phyloP scores from a whole-genome alignment of 2,329 filamentous ascomycete species.

The Cercospora sp. region DNA sequence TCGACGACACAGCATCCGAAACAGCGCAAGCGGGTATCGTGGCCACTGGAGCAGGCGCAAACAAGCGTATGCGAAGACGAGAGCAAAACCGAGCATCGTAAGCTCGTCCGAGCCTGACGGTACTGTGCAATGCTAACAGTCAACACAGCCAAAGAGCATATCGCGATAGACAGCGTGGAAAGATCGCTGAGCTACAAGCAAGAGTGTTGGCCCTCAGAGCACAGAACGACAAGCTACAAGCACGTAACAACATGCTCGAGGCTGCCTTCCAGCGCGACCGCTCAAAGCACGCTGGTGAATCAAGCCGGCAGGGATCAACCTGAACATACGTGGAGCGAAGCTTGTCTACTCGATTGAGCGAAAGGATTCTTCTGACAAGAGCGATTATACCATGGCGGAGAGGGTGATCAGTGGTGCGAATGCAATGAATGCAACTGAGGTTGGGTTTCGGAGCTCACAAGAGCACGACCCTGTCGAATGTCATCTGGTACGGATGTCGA shows the following conservation, averaged over 20 bases:
- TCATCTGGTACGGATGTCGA: neutral
- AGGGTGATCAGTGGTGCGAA: neutral
- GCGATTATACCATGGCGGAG: neutral
- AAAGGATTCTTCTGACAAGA: neutral
- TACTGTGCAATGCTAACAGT: neutral
- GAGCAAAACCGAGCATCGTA: neutral
- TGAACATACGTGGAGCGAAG: neutral
- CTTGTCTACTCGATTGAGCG: neutral
- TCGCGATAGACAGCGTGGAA: slow-evolving; percentile 18
- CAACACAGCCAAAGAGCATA: slow-evolving; percentile 13
- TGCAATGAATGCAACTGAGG: neutral
- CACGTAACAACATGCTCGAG: slow-evolving; percentile 17
- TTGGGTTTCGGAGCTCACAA: neutral
- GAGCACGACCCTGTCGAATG: neutral
- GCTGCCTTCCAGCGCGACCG: neutral
- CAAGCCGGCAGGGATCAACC: neutral
- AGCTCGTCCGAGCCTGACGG: neutral
- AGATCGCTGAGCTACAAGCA: slow-evolving; percentile 16
- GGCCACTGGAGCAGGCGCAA: neutral
- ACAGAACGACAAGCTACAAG: slow-evolving; percentile 15
- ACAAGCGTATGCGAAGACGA: neutral
- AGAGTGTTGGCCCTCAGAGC: slow-evolving; percentile 11
- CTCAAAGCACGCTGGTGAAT: neutral
- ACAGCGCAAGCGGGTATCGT: neutral
- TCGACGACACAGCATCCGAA: slow-evolving; percentile 4